These are phyloP conservation scores for Xylaria sp. DNA, from an alignment of 2,329 filamentous ascomycete genomes.

Conservation along the genomic window DNA sequence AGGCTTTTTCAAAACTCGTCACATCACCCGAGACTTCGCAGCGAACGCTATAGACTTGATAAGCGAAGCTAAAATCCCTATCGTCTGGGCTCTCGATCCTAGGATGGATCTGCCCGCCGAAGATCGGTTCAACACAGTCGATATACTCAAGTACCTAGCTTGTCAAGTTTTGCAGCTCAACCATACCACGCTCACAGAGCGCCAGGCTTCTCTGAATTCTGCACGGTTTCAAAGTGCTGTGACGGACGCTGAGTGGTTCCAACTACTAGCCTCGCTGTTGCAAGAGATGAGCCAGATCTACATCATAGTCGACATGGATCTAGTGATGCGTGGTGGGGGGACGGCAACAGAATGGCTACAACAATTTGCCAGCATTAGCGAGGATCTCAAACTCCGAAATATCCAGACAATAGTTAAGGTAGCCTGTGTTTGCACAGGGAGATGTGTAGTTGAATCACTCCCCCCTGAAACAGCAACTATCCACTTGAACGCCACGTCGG, in stretches of 20 bases:
- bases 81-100: constrained; percentile 5
- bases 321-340: neutral
- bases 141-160: constrained; percentile 8
- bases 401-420: neutral
- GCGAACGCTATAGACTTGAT: neutral
- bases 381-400: neutral
- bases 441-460: neutral
- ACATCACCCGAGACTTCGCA: neutral
- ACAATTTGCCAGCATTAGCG: neutral
- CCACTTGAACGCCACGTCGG: neutral
- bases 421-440: neutral
- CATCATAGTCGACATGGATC: constrained; percentile 6
- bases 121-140: neutral
- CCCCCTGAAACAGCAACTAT: neutral
- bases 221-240: neutral
- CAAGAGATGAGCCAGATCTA: constrained; percentile 2
- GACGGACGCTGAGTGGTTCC: neutral
- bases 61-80: neutral
- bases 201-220: neutral
- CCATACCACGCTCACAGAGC: neutral
- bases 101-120: neutral
- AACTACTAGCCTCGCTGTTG: neutral
- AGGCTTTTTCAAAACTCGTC: neutral
- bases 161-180: neutral
- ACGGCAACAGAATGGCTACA: neutral